Percentiles rank a stretch among this genome's conserved stretches.
phyloP scores from a whole-genome alignment of 202 grass and related monocot genomes.

The Dendrocalamus latiflorus region DNA sequence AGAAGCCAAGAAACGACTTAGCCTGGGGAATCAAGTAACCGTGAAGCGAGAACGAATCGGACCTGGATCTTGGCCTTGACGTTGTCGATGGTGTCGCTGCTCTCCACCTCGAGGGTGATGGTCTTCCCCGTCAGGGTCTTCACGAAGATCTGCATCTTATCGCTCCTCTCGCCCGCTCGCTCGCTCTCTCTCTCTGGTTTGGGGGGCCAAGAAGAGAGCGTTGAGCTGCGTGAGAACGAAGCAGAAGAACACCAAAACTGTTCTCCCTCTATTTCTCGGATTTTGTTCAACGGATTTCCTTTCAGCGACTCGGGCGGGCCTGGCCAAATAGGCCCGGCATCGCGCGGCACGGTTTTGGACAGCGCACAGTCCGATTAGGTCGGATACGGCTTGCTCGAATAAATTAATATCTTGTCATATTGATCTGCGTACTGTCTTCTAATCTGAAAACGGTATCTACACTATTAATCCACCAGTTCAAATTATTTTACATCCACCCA shows the following conservation, averaged over 20 bases:
- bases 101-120: conserved; percentile 87
- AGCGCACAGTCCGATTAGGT: too few relatives aligned
- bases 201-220: not conserved
- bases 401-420: too few relatives aligned
- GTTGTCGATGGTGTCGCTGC: conserved; percentile 90
- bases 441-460: too few relatives aligned
- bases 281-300: not conserved
- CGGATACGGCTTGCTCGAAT: too few relatives aligned
- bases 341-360: too few relatives aligned
- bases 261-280: not conserved
- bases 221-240: conserved; percentile 27
- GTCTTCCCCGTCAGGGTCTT: conserved; percentile 85
- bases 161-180: not conserved
- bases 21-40: not conserved
- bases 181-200: not conserved
- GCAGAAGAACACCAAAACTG: not conserved
- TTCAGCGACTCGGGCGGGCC: not conserved
- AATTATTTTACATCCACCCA: too few relatives aligned
- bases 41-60: not conserved
- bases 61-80: conserved; percentile 89
- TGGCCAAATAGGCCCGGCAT: too few relatives aligned
- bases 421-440: too few relatives aligned
- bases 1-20: not conserved
- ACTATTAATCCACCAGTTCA: too few relatives aligned
- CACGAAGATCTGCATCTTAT: conserved; percentile 96